A percentile compares a stretch with the other conserved stretches of the same genome.
These are phyloP conservation scores for Pseudoperonospora humuli DNA, from an alignment of 352 stramenopile genomes.

Conservation along the genomic window DNA sequence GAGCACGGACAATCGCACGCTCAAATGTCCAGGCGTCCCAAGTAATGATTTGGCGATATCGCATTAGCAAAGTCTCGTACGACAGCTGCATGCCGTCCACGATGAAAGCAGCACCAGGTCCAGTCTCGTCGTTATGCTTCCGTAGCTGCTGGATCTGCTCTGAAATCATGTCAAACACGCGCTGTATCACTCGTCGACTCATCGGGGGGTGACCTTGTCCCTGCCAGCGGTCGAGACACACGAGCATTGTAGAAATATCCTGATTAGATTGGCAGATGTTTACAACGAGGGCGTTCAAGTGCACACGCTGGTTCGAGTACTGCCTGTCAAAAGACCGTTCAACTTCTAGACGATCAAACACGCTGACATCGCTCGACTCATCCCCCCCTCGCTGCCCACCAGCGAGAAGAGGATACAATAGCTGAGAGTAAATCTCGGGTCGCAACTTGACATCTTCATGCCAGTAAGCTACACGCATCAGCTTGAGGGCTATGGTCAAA, in stretches of 20 bases:
- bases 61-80: conserved; percentile 42
- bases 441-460: conserved; percentile 34
- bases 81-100: conserved; percentile 45
- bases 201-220: conserved; percentile 26
- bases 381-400: conserved; percentile 19
- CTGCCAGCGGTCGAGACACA: conserved; percentile 56
- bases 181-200: conserved; percentile 40
- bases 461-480: conserved; percentile 42
- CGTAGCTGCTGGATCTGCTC: conserved; percentile 38
- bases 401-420: conserved; percentile 54
- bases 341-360: conserved; percentile 41
- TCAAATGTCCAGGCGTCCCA: conserved; percentile 47
- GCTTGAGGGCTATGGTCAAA: conserved; percentile 28
- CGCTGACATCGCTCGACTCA: conserved; percentile 23
- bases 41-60: conserved; percentile 40
- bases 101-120: conserved; percentile 20
- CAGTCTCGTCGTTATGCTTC: conserved; percentile 6
- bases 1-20: conserved; percentile 45
- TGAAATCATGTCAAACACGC: conserved; percentile 54
- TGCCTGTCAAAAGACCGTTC: conserved; percentile 56
- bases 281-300: conserved; percentile 51
- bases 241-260: conserved; percentile 49
- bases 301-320: conserved; percentile 27
- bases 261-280: conserved; percentile 62
- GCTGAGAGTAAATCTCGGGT: conserved; percentile 53